These are phyloP conservation scores for Penicillium sp. DNA, from an alignment of 2,329 filamentous ascomycete genomes.

Conservation along the genomic window DNA sequence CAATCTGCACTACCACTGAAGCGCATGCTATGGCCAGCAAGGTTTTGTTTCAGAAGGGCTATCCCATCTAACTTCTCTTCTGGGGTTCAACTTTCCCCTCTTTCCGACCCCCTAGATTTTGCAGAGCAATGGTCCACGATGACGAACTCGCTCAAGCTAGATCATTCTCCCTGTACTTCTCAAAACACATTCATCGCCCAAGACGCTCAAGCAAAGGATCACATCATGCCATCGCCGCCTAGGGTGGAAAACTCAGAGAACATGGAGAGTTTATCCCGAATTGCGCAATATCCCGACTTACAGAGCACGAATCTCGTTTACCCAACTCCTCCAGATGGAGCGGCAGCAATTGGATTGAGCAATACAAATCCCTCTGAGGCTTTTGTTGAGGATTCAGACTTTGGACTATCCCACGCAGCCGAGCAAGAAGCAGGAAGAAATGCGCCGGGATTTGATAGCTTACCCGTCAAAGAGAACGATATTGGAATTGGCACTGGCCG, in stretches of 20 bases:
- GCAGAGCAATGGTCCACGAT: conserved; percentile 42
- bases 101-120: conserved; percentile 44
- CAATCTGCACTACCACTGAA: conserved; percentile 36
- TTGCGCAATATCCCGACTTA: conserved; percentile 42
- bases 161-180: conserved; percentile 20
- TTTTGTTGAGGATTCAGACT: conserved; percentile 32
- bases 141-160: conserved; percentile 23
- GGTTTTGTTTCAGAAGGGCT: conserved; percentile 43
- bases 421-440: conserved; percentile 20
- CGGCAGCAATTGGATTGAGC: conserved; percentile 34
- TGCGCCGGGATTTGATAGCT: conserved; percentile 18
- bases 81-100: conserved; percentile 18
- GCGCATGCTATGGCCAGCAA: conserved; percentile 47
- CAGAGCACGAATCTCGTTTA: conserved; percentile 48
- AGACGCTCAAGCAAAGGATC: conserved; percentile 25
- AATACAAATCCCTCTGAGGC: conserved; percentile 31
- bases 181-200: conserved; percentile 20
- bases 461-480: conserved; percentile 16
- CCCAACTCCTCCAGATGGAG: conserved; percentile 55
- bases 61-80: conserved; percentile 21
- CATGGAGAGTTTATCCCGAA: conserved; percentile 41
- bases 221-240: conserved; percentile 23
- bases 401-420: conserved; percentile 19
- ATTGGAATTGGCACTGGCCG: conserved; percentile 39
- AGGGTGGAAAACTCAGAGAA: conserved; percentile 29